Percentiles rank a stretch among this genome's conserved stretches.
Evolutionary conservation across 208 protist genomes (phyloP).

Genomic region (Trypanosoma caninum): DNA sequence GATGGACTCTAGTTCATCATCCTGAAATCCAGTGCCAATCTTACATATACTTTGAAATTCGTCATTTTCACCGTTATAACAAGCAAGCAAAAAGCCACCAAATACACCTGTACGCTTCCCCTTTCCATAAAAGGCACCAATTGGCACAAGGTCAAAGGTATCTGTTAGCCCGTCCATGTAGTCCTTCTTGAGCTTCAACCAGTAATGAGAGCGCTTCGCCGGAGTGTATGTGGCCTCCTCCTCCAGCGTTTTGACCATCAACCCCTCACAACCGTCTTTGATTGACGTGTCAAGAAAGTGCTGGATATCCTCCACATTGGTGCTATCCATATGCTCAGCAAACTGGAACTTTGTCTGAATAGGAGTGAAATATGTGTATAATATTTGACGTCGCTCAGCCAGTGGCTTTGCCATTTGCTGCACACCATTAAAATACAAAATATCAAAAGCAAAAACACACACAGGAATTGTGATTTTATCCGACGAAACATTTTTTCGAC

Average conservation of each 20-base stretch:
- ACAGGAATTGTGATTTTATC: constrained; percentile 95
- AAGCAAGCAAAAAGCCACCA: constrained; percentile 98
- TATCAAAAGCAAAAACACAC: constrained; percentile 99
- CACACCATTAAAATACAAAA: constrained; percentile 98
- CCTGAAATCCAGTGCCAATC: constrained; percentile 97
- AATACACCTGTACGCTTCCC: constrained; percentile 98
- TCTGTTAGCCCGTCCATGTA: constrained; percentile 98
- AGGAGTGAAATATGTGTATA: constrained; percentile 77
- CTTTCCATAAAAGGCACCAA: constrained; percentile 97
- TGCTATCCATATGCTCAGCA: constrained; percentile 82
- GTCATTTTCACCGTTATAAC: constrained; percentile 96
- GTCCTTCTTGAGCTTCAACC: constrained; percentile 99
- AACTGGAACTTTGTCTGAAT: constrained; percentile 79
- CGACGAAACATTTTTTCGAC: constrained; percentile 90
- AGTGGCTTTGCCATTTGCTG: constrained; percentile 86
- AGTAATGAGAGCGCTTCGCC: constrained; percentile 94
- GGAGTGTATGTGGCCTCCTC: constrained; percentile 96
- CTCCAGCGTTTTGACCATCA: constrained; percentile 98
- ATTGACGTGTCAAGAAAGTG: constrained; percentile 95
- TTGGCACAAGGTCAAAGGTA: constrained; percentile 98
- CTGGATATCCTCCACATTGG: constrained; percentile 93
- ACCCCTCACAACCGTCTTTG: constrained; percentile 91
- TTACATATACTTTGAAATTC: constrained; percentile 98
- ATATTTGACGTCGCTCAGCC: constrained; percentile 63
- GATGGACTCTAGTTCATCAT: constrained; percentile 89